A percentile compares a stretch with the other conserved stretches of the same genome.
Conservation (phyloP, 768 basidiomycete genomes). For the Pleurotus djamor region DNA sequence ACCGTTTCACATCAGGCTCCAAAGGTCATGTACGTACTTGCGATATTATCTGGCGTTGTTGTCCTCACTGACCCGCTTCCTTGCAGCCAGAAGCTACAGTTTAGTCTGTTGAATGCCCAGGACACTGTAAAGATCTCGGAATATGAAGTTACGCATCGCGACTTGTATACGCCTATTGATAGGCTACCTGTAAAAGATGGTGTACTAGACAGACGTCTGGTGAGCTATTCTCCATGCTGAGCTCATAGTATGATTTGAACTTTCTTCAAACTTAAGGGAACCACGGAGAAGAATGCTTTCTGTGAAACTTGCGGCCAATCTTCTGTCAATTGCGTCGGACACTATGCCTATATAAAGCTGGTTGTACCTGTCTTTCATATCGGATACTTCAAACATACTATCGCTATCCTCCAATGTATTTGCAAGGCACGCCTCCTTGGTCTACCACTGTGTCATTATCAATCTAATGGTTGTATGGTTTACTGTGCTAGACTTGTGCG, state of each 20-base stretch:
- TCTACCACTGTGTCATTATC: neutral
- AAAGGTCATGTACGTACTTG: slow-evolving; percentile 69
- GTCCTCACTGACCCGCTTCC: slow-evolving; percentile 10
- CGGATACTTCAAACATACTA: slow-evolving; percentile 96
- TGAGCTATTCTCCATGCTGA: slow-evolving; percentile 30
- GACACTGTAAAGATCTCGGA: slow-evolving; percentile 96
- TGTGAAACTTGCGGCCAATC: slow-evolving; percentile 95
- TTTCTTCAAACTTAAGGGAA: slow-evolving; percentile 57
- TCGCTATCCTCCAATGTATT: slow-evolving; percentile 90
- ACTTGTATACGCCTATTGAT: slow-evolving; percentile 84
- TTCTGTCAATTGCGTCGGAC: slow-evolving; percentile 94
- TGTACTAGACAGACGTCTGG: slow-evolving; percentile 88
- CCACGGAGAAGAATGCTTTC: slow-evolving; percentile 87
- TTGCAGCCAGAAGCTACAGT: slow-evolving; percentile 90
- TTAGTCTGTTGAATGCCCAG: slow-evolving; percentile 89
- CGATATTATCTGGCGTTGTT: neutral
- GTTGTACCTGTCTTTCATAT: slow-evolving; percentile 97
- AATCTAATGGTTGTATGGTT: slow-evolving; percentile 4
- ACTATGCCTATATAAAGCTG: slow-evolving; percentile 98
- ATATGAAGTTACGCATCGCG: slow-evolving; percentile 92
- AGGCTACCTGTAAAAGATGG: slow-evolving; percentile 88
- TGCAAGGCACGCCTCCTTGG: slow-evolving; percentile 72
- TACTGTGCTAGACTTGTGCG: slow-evolving; percentile 70
- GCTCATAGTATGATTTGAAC: neutral
- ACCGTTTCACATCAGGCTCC: slow-evolving; percentile 75